Evolutionary conservation across 2,329 filamentous ascomycete species (phyloP), one percentile per base, ranked within the genome.

Genomic region (Cordyceps cateniannulata): DNA sequence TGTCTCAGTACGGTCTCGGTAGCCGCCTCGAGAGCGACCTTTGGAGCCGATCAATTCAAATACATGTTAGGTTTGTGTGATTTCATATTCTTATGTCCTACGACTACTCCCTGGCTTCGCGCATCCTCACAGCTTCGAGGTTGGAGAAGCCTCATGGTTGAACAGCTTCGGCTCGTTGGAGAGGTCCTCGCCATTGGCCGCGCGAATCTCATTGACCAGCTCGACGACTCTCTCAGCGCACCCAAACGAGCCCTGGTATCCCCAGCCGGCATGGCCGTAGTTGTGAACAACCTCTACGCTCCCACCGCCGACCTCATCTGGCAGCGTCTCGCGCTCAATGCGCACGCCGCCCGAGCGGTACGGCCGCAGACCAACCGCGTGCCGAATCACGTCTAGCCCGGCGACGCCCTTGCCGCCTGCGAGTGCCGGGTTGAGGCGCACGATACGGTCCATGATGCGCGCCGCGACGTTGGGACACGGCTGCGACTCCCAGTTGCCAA

Each of bases 351-450:
- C 87, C 60, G 85, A 80, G 56, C 93, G 79, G 70, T 87, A 84
- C 5, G 93, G 93, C 62, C 93, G 80, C 67, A 96, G 69, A 0
- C 93, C 93, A 16, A 96, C 92, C 4, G 86, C 89, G 71, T 96
- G 92, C 20, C 91, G 81, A 55, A 96, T 80, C 22, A 96, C 79
- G 70, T 87, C 86, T 63, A 96, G 72, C 22, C 82, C 87, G 70
- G 91, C 84, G 27, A 93, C 82, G 1, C 90, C 88, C 72, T 86
- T 81, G 3, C 88, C 84, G 14, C 69, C 77, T 1, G 84, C 84
- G 64, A 93, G 76, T 60, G 80, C 77, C 0, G 90, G 90, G 68
- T 85, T 84, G 32, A 85, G 72, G 35, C 84, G 81, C 6, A 90
- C 78, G 24, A 82, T 81, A n/a, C 92, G 83, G 74, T 87, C 86